phyloP scores from a whole-genome alignment of 164 flowering plant species.

The Saururus chinensis region DNA sequence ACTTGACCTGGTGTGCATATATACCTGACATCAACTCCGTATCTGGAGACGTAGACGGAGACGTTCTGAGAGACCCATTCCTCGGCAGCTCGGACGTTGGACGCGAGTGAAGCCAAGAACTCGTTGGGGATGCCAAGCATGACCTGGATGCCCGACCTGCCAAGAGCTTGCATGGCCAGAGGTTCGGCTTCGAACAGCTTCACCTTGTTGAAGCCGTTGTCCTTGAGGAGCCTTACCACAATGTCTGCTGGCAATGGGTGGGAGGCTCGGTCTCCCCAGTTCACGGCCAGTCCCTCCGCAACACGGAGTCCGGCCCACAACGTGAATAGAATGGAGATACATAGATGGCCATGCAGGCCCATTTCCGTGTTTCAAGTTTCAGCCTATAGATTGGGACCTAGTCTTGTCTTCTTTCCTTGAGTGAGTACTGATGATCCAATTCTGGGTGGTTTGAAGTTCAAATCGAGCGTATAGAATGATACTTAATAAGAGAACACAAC shows the following conservation, averaged over 20 bases:
- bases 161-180: slow-evolving; percentile 56
- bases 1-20: too few relatives aligned
- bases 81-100: slow-evolving; percentile 46
- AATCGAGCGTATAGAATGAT: not conserved
- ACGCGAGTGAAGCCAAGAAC: slow-evolving; percentile 47
- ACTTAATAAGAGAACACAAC: not conserved
- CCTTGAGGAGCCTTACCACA: slow-evolving; percentile 64
- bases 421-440: too few relatives aligned
- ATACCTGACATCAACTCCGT: slow-evolving; percentile 79
- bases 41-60: slow-evolving; percentile 48
- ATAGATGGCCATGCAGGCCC: slow-evolving; percentile 8
- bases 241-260: slow-evolving; percentile 65
- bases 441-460: too few relatives aligned
- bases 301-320: slow-evolving; percentile 14
- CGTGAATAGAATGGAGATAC: not conserved
- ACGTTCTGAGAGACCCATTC: slow-evolving; percentile 73
- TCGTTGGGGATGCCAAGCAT: slow-evolving; percentile 95
- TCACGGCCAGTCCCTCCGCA: slow-evolving; percentile 42
- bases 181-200: slow-evolving; percentile 91
- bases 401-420: too few relatives aligned
- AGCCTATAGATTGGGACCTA: too few relatives aligned
- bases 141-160: slow-evolving; percentile 67
- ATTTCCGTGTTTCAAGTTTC: not conserved
- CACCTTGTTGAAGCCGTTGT: slow-evolving; percentile 80
- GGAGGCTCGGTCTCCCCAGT: slow-evolving; percentile 66